Evolutionary conservation across 805 yeast genomes (phyloP).

Genomic region (Myxozyma geophila): DNA sequence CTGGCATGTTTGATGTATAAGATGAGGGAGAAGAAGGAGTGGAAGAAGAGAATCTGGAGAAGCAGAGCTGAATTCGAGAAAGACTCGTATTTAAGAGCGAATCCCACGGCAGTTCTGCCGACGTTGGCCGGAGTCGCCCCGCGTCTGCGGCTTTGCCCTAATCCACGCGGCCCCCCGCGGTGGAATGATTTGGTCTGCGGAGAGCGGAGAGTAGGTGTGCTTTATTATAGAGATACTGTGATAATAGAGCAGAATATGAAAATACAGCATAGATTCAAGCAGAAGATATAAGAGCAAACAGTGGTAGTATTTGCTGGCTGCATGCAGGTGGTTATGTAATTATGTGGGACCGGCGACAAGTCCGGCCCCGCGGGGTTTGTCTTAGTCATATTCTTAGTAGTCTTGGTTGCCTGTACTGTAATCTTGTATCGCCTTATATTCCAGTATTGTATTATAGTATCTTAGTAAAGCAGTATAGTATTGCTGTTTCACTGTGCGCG

Average conservation of each 20-base stretch:
- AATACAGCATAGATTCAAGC: not conserved
- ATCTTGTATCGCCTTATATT: too few species aligned
- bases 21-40: not conserved
- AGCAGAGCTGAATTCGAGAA: not conserved
- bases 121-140: constrained; percentile 12
- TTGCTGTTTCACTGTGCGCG: too few species aligned
- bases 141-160: constrained; percentile 15
- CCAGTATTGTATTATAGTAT: not conserved
- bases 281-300: not conserved
- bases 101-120: constrained; percentile 7
- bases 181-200: not conserved
- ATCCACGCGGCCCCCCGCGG: not conserved
- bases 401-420: too few species aligned
- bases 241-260: not conserved
- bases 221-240: too few species aligned
- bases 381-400: too few species aligned
- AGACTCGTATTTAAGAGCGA: not conserved
- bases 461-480: too few species aligned
- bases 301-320: too few species aligned
- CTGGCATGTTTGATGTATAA: constrained; percentile 1
- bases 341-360: not conserved
- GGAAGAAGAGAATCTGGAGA: constrained; percentile 8
- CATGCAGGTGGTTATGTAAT: not conserved
- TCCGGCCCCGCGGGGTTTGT: not conserved
- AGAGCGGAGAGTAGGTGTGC: not conserved